These are phyloP conservation scores for Kalanchoe fedtschenkoi DNA, from an alignment of 164 flowering plant species.

Conservation along the genomic window DNA sequence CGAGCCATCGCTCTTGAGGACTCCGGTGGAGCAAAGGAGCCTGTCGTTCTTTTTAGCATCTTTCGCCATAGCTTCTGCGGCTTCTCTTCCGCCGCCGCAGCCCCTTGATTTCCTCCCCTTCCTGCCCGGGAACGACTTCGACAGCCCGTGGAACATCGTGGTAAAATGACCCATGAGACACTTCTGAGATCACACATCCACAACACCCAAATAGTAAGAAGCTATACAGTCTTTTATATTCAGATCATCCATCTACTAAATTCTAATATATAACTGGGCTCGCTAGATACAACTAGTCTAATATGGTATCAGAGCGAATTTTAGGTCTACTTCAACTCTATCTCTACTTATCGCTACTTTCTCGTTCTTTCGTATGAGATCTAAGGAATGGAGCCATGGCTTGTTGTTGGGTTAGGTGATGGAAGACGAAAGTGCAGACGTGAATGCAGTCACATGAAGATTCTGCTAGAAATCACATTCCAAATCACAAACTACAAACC, in stretches of 20 bases:
- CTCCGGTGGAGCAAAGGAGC: not conserved
- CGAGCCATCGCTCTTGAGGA: not conserved
- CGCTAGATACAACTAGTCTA: too few relatives aligned
- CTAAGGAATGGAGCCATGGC: not conserved
- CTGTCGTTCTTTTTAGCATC: slow-evolving; percentile 5
- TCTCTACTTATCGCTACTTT: not conserved
- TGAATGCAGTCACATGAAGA: not conserved
- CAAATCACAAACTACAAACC: slow-evolving; percentile 1
- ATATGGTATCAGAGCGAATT: too few relatives aligned
- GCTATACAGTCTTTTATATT: not conserved
- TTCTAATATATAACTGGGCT: too few relatives aligned
- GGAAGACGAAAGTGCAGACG: not conserved
- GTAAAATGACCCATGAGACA: slow-evolving; percentile 51
- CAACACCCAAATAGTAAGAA: too few relatives aligned
- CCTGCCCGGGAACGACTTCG: slow-evolving; percentile 36
- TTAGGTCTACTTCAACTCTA: not conserved
- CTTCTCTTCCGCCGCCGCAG: slow-evolving; percentile 36
- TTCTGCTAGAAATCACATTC: not conserved
- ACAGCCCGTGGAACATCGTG: slow-evolving; percentile 56
- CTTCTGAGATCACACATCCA: slow-evolving; percentile 12
- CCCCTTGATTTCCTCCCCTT: slow-evolving; percentile 28
- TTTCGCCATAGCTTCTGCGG: slow-evolving; percentile 22
- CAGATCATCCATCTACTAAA: not conserved
- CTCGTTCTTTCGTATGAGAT: not conserved
- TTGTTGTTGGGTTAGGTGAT: slow-evolving; percentile 5